phyloP scores from a whole-genome alignment of 768 basidiomycete genomes.

The Mycena galopus region DNA sequence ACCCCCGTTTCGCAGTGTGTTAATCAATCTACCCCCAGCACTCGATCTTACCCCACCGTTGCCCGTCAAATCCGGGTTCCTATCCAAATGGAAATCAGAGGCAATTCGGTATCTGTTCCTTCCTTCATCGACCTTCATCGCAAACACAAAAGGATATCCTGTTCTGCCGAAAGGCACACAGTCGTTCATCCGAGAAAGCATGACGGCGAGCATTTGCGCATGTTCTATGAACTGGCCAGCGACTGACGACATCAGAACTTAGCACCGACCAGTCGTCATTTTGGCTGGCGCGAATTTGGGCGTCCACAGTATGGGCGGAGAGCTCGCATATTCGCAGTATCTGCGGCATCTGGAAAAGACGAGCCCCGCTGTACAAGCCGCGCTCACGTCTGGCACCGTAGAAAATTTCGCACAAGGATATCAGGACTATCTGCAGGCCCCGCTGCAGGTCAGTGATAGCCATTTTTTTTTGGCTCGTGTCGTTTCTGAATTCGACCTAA shows the following conservation, averaged over 20 bases:
- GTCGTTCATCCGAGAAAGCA: constrained; percentile 88
- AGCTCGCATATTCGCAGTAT: constrained; percentile 92
- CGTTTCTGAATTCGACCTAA: constrained; percentile 47
- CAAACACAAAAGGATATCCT: constrained; percentile 96
- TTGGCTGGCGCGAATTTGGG: constrained; percentile 75
- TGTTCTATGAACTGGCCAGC: constrained; percentile 20
- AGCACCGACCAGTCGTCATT: constrained; percentile 91
- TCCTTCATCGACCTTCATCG: constrained; percentile 92
- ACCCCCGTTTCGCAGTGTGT: constrained; percentile 21
- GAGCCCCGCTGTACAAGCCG: constrained; percentile 74
- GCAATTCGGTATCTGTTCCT: constrained; percentile 91
- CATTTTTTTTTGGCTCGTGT: constrained; percentile 13
- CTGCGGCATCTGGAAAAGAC: constrained; percentile 86
- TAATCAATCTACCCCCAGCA: constrained; percentile 61
- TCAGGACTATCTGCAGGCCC: constrained; percentile 95
- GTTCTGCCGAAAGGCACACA: constrained; percentile 96
- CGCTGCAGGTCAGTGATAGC: constrained; percentile 76
- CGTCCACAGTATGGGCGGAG: constrained; percentile 85
- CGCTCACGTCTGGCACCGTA: constrained; percentile 77
- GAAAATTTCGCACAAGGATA: constrained; percentile 94
- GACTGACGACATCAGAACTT: constrained; percentile 39
- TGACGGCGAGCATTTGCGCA: constrained; percentile 72
- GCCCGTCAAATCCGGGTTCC: constrained; percentile 79
- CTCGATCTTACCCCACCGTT: constrained; percentile 93
- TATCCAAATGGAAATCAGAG: constrained; percentile 94